These are phyloP conservation scores for Pythium monospermum DNA, from an alignment of 352 stramenopile genomes.

Conservation along the genomic window DNA sequence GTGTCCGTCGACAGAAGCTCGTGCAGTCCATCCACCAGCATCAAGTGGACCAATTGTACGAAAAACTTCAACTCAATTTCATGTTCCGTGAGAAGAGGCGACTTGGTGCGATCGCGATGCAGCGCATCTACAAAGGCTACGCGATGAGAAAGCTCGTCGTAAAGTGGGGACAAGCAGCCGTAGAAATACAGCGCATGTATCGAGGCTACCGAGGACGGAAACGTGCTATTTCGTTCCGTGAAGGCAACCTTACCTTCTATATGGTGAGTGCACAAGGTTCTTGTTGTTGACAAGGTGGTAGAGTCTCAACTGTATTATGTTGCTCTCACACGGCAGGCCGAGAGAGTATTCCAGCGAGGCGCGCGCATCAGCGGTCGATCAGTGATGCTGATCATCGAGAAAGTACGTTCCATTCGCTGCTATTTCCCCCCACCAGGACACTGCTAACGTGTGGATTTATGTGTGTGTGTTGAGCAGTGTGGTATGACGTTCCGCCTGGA, in stretches of 20 bases:
- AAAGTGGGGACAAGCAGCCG: slow-evolving; percentile 29
- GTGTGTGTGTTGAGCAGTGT: slow-evolving; percentile 25
- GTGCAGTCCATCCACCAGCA: slow-evolving; percentile 42
- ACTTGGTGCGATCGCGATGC: slow-evolving; percentile 40
- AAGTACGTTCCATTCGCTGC: slow-evolving; percentile 40
- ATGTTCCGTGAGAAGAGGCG: slow-evolving; percentile 38
- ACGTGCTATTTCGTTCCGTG: slow-evolving; percentile 50
- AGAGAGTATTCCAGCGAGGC: slow-evolving; percentile 59
- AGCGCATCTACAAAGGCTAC: slow-evolving; percentile 55
- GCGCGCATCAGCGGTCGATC: slow-evolving; percentile 35
- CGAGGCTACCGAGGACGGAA: slow-evolving; percentile 47
- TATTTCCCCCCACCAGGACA: no score
- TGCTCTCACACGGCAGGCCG: slow-evolving; percentile 14
- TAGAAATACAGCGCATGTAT: slow-evolving; percentile 48
- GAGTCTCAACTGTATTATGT: not conserved
- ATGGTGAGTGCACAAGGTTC: slow-evolving; percentile 26
- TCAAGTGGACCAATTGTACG: slow-evolving; percentile 40
- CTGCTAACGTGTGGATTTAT: not conserved
- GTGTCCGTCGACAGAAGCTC: slow-evolving; percentile 34
- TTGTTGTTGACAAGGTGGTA: not conserved
- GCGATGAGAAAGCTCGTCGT: slow-evolving; percentile 25
- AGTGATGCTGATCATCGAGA: slow-evolving; percentile 58
- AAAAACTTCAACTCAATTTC: slow-evolving; percentile 24
- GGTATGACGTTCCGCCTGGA: slow-evolving; percentile 61
- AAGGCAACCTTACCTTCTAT: slow-evolving; percentile 64